These are phyloP conservation scores for Melastoma candidum DNA, from an alignment of 441 rosid genomes.

Conservation along the genomic window DNA sequence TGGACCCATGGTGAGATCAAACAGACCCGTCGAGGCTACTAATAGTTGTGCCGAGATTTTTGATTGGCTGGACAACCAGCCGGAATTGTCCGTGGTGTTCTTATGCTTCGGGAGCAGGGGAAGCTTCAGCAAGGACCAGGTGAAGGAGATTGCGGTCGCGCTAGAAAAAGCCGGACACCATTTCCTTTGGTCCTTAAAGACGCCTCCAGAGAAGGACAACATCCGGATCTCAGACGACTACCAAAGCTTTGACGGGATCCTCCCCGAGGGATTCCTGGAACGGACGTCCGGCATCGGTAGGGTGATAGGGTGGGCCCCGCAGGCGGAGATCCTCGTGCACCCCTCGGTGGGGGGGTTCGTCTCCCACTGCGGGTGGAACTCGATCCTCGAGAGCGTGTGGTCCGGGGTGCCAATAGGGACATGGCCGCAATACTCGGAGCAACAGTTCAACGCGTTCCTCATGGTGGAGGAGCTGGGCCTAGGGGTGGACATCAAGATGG, in stretches of 20 bases:
- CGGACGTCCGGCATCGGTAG: background rate
- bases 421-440: constrained; percentile 6
- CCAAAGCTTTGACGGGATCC: background rate
- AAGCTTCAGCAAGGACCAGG: background rate
- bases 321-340: constrained; percentile 4
- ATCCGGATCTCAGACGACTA: background rate
- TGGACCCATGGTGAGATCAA: constrained; percentile 1
- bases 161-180: background rate
- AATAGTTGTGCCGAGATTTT: background rate
- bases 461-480: constrained; percentile 6
- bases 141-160: background rate
- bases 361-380: constrained; percentile 12
- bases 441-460: background rate
- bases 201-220: background rate
- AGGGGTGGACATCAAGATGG: constrained; percentile 3
- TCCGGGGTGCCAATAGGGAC: background rate
- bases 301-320: constrained; percentile 13
- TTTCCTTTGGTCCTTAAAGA: constrained; percentile 3
- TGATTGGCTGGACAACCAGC: background rate
- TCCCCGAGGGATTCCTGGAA: constrained; percentile 1
- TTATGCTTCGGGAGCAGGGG: constrained; percentile 1
- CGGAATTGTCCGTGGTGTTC: constrained; percentile 5
- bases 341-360: constrained; percentile 4
- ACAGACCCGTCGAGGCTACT: background rate
- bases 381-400: constrained; percentile 3